Conservation (phyloP, 75 land plant genomes). For the Cunninghamia lanceolata region DNA sequence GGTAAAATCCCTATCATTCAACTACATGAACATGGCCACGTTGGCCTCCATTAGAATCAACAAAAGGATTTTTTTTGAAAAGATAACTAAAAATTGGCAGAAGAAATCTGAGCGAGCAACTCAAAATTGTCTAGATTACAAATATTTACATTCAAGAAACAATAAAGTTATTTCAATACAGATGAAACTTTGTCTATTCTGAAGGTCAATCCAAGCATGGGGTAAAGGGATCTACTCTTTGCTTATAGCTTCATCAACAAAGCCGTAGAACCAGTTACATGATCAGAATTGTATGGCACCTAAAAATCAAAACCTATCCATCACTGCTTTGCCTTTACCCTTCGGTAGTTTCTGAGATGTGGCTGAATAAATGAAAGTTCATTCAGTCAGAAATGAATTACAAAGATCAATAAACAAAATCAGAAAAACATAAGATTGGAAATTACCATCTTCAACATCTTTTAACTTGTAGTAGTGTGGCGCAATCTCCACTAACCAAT, state of each 20-base stretch:
- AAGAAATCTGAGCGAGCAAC: too few relatives aligned
- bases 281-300: neutral
- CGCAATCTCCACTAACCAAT: conserved; percentile 96
- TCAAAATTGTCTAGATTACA: neutral
- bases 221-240: neutral
- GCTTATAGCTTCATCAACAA: neutral
- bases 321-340: conserved; percentile 11
- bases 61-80: neutral
- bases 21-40: neutral
- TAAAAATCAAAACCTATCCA: conserved; percentile 10
- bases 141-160: neutral
- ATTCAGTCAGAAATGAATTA: conserved; percentile 3
- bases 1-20: neutral
- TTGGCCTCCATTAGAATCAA: neutral
- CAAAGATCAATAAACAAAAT: neutral
- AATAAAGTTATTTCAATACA: neutral
- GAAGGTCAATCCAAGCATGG: neutral
- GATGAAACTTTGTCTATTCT: neutral
- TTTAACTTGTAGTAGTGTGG: conserved; percentile 94
- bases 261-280: neutral
- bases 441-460: conserved; percentile 88
- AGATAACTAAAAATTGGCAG: neutral
- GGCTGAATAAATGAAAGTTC: neutral
- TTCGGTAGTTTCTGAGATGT: conserved; percentile 11
- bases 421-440: neutral